Percentiles rank a stretch among this genome's conserved stretches.
phyloP scores from a whole-genome alignment of 331 rosid genomes.

The Cydonia oblonga region DNA sequence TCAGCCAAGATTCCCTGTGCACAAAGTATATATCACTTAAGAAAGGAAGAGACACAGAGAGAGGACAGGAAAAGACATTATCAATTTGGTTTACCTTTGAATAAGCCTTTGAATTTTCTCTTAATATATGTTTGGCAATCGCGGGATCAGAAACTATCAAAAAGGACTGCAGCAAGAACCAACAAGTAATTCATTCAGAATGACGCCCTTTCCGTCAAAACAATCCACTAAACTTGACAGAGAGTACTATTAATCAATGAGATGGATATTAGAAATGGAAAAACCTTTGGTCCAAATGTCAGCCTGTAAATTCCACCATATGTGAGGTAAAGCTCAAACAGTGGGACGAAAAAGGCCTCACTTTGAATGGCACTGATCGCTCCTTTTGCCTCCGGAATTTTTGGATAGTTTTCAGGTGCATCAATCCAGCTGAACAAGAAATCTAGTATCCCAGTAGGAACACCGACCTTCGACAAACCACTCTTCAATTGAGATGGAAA shows the following conservation, averaged over 20 bases:
- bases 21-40: conserved; percentile 7
- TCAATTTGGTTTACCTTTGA: conserved; percentile 56
- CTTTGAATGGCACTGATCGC: conserved; percentile 50
- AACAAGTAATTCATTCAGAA: no score
- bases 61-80: conserved; percentile 2
- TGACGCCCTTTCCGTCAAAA: no score
- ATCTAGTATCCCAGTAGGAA: conserved; percentile 49
- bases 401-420: conserved; percentile 25
- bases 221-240: no score
- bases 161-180: conserved; percentile 57
- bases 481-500: conserved; percentile 38
- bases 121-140: conserved; percentile 77
- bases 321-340: conserved; percentile 77
- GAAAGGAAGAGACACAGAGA: not conserved
- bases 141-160: conserved; percentile 90
- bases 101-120: conserved; percentile 80
- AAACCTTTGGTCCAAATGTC: conserved; percentile 93
- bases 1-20: conserved; percentile 96
- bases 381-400: conserved; percentile 87
- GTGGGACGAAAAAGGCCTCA: conserved; percentile 84
- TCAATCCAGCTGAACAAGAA: conserved; percentile 40
- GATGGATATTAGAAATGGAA: conserved; percentile 21
- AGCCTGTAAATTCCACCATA: conserved; percentile 87
- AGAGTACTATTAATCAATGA: no score
- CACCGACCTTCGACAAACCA: conserved; percentile 57